phyloP scores from a whole-genome alignment of 2,329 filamentous ascomycete genomes.

The Fusarium chlamydosporum region DNA sequence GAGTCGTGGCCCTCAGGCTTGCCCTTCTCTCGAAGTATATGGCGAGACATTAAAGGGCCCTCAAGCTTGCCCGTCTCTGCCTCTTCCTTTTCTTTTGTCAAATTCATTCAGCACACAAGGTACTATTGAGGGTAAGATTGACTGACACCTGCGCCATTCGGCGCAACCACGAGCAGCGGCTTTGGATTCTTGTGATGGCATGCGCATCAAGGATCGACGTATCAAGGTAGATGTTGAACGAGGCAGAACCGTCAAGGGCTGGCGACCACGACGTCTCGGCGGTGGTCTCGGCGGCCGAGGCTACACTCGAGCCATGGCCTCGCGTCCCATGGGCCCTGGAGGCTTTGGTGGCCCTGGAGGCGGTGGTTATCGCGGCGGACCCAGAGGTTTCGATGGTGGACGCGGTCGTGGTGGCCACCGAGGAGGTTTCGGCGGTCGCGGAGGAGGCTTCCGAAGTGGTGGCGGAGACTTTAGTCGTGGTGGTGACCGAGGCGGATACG shows the following conservation, averaged over 20 bases:
- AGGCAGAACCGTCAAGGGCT: conserved; percentile 92
- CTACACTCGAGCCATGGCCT: conserved; percentile 85
- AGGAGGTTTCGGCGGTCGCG: conserved; percentile 69
- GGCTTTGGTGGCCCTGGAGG: conserved; percentile 68
- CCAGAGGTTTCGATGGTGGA: conserved; percentile 62
- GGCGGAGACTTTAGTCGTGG: conserved; percentile 58
- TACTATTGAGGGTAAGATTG: conserved; percentile 68
- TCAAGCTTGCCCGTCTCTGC: conserved; percentile 70
- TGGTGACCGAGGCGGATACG: conserved; percentile 64
- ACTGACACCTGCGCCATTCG: conserved; percentile 76
- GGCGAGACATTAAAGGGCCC: conserved; percentile 65
- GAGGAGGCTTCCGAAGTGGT: conserved; percentile 67
- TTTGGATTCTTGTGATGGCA: conserved; percentile 86
- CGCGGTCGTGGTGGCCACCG: conserved; percentile 62
- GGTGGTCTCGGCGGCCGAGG: conserved; percentile 92
- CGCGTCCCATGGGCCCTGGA: conserved; percentile 77
- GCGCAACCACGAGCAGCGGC: conserved; percentile 81
- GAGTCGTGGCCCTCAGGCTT: conserved; percentile 62
- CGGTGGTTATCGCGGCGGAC: conserved; percentile 65
- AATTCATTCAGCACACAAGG: conserved; percentile 43
- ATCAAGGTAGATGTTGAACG: conserved; percentile 97
- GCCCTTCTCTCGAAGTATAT: conserved; percentile 58
- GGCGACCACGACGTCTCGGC: conserved; percentile 91
- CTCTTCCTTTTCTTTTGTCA: conserved; percentile 50
- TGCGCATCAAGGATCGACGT: conserved; percentile 91